phyloP scores from a whole-genome alignment of 345 rosid species.

The Heritiera littoralis region DNA sequence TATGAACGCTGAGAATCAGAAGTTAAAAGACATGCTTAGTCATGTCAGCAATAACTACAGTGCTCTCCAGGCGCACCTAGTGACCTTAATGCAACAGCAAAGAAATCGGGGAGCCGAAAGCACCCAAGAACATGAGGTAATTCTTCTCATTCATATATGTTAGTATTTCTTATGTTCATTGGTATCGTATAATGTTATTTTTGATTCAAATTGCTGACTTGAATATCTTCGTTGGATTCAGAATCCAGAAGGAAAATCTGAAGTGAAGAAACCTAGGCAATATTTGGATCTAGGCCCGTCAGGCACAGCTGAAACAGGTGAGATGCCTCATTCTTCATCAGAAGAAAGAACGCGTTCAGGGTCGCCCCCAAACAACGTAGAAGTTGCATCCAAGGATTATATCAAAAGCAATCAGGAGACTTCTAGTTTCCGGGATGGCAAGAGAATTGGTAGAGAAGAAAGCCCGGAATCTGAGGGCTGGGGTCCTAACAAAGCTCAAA shows the following conservation, averaged over 20 bases:
- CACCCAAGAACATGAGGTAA: slow-evolving; percentile 42
- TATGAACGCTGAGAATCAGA: slow-evolving; percentile 72
- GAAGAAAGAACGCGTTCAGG: slow-evolving; percentile 77
- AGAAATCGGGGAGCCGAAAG: slow-evolving; percentile 34
- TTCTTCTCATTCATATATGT: neutral
- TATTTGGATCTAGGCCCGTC: slow-evolving; percentile 62
- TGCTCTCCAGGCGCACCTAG: slow-evolving; percentile 67
- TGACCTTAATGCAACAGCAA: slow-evolving; percentile 63
- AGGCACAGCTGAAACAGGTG: slow-evolving; percentile 35
- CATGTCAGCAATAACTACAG: slow-evolving; percentile 69
- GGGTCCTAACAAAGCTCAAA: slow-evolving; percentile 60
- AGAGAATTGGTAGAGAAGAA: slow-evolving; percentile 58
- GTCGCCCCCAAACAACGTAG: slow-evolving; percentile 40
- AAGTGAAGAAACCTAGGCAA: slow-evolving; percentile 60
- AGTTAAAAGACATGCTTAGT: slow-evolving; percentile 70
- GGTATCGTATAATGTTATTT: neutral
- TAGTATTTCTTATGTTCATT: neutral
- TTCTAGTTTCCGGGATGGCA: slow-evolving; percentile 38
- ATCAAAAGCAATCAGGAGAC: slow-evolving; percentile 35
- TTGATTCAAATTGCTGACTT: neutral
- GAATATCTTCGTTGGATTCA: slow-evolving; percentile 23
- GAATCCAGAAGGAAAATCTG: slow-evolving; percentile 45
- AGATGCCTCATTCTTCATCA: slow-evolving; percentile 60
- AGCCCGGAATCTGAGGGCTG: slow-evolving; percentile 71
- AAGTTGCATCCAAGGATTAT: slow-evolving; percentile 24